phyloP scores from a whole-genome alignment of 176 grass and related monocot species.

The Zoysia pacifica region DNA sequence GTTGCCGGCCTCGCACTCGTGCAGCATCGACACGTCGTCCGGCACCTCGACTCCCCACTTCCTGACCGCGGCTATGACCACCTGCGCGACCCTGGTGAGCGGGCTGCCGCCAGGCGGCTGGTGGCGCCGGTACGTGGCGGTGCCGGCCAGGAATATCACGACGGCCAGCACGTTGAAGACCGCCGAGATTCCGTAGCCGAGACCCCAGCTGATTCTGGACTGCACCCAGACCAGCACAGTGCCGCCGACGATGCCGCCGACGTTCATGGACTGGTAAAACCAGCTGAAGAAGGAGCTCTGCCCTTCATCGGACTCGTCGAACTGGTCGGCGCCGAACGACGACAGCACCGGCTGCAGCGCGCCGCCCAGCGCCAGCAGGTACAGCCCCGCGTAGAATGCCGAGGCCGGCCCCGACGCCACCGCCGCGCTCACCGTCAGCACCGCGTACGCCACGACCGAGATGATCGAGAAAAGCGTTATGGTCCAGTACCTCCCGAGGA shows the following conservation, averaged over 20 bases:
- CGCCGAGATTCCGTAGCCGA: conserved; percentile 50
- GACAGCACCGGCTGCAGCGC: conserved; percentile 38
- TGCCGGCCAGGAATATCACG: conserved; percentile 36
- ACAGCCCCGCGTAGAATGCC: conserved; percentile 49
- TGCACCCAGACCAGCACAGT: conserved; percentile 66
- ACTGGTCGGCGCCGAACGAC: conserved; percentile 59
- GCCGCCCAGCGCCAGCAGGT: conserved; percentile 49
- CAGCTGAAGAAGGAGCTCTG: conserved; percentile 78
- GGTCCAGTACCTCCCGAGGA: conserved; percentile 59
- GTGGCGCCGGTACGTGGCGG: conserved; percentile 15
- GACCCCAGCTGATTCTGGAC: conserved; percentile 41
- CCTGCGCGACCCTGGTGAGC: conserved; percentile 57
- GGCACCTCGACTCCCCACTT: conserved; percentile 39
- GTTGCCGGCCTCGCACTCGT: conserved; percentile 38
- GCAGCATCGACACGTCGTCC: conserved; percentile 23
- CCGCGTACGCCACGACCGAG: conserved; percentile 33
- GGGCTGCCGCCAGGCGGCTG: conserved; percentile 48
- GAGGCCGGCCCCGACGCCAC: conserved; percentile 7
- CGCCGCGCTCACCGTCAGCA: conserved; percentile 42
- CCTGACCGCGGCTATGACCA: conserved; percentile 37
- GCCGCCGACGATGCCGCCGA: conserved; percentile 44
- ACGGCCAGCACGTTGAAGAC: conserved; percentile 28
- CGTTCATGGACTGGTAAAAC: conserved; percentile 55
- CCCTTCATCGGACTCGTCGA: conserved; percentile 45
- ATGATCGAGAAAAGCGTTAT: conserved; percentile 43